Base-by-base conservation (phyloP, 2,329 filamentous ascomycete species). In the Diaporthe sp. region DNA sequence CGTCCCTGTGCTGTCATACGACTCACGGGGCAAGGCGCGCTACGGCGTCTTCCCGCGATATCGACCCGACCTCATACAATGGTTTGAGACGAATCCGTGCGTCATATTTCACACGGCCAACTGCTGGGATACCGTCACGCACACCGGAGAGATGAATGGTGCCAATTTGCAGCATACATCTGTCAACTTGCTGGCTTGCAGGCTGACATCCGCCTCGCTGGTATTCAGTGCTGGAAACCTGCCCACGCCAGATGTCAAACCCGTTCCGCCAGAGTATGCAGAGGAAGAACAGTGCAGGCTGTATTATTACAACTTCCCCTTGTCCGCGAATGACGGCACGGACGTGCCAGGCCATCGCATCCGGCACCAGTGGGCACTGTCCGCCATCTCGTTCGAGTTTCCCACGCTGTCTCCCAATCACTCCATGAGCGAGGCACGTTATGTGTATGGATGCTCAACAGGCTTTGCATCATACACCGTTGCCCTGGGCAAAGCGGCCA, bases 41-140 rank as follows among this genome's bases (percentile, higher is more conserved):
- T 94, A 94, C 77, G 93, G 92, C 0, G 86, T 94, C 2, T 94
- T 94, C 77, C 92, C 92, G 15, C 87, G 93, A 4, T 88, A 89
- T 72, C 80, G 87, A 17, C 92, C 92, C 1, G 81, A 88, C 1
- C 83, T 85, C 1, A 87, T 93, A 3, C 87, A 87, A 13, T 94
- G 93, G 92, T 94, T 93, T 76, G 89, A 93, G 82, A 94, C 92
- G 0, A 88, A 89, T 15, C 87, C 91, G 8, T 94, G 92, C 79
- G 91, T 92, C 78, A 93, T 94, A 59, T 94, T 94, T 77, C 93
- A 94, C 79, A 93, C 92, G 0, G 93, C 92, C 0, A 94, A 94
- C 78, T 90, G 90, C 2, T 95, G 93, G 93, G 91, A 94, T 71
- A 87, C 68, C 1, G 53, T 44, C 12, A 75, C 68, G 17, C 53